phyloP scores from a whole-genome alignment of 805 yeast genomes.

The Saccharomycopsis capsularis region DNA sequence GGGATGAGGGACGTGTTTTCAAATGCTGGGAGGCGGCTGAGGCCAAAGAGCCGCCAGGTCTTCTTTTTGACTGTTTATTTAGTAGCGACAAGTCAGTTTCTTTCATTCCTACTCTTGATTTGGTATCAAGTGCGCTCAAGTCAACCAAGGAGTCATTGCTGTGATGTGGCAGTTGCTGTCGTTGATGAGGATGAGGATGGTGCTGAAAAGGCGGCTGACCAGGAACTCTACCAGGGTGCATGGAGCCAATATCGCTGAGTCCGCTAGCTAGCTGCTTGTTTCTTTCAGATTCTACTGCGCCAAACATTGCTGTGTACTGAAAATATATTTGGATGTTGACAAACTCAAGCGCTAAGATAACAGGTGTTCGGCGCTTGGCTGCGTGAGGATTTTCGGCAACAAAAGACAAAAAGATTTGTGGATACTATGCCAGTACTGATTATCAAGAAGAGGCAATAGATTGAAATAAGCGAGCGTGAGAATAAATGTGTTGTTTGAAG shows the following conservation, averaged over 20 bases:
- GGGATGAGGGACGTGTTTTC: constrained; percentile 6
- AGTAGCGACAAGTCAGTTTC: constrained; percentile 18
- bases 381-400: too few species aligned
- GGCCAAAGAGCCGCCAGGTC: constrained; percentile 21
- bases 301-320: too few species aligned
- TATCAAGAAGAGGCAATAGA: too few species aligned
- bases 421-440: too few species aligned
- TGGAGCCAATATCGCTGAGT: constrained; percentile 1
- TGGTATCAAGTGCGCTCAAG: constrained; percentile 12
- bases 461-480: too few species aligned
- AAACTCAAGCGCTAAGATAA: too few species aligned
- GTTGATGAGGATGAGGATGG: background rate
- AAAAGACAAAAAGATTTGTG: too few species aligned
- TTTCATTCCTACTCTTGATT: constrained; percentile 13
- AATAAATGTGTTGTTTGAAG: too few species aligned
- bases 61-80: constrained; percentile 15
- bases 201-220: background rate
- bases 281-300: constrained; percentile 1
- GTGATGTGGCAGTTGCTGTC: background rate
- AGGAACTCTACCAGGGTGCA: background rate
- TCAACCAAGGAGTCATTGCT: constrained; percentile 5
- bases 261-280: constrained; percentile 2
- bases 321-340: too few species aligned
- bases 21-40: constrained; percentile 20
- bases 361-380: too few species aligned